Percentiles rank a stretch among this genome's conserved stretches.
These are phyloP conservation scores for Dactylella cylindrospora DNA, from an alignment of 2,329 filamentous ascomycete species.

Conservation along the genomic window DNA sequence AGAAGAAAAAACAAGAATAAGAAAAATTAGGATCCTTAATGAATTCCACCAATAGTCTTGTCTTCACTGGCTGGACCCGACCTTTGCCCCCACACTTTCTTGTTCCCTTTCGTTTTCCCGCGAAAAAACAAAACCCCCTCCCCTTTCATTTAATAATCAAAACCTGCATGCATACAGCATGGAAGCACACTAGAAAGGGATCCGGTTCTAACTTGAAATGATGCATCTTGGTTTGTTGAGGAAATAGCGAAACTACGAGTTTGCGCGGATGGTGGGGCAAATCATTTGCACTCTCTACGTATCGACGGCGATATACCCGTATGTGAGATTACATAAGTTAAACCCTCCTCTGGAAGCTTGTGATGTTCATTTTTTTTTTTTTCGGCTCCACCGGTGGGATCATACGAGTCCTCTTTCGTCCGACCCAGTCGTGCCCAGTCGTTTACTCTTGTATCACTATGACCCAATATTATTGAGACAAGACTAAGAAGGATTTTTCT, in stretches of 20 bases:
- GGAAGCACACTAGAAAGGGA: background rate
- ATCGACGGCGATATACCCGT: conserved; percentile 28
- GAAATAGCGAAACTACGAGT: conserved; percentile 65
- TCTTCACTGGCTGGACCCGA: background rate
- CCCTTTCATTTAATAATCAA: background rate
- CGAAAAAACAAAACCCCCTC: background rate
- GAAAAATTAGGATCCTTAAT: background rate
- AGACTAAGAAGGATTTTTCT: background rate
- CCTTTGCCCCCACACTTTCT: background rate
- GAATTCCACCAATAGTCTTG: conserved; percentile 3
- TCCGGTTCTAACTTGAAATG: background rate
- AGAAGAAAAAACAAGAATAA: too few relatives aligned
- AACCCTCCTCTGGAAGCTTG: background rate
- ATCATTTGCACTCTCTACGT: conserved; percentile 63
- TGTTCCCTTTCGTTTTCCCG: background rate
- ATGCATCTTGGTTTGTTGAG: conserved; percentile 5
- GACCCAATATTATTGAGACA: background rate
- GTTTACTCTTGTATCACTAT: background rate
- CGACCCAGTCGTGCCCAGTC: background rate
- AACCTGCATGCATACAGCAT: background rate
- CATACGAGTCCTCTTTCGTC: background rate
- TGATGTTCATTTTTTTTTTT: conserved; percentile 2
- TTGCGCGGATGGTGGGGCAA: conserved; percentile 90
- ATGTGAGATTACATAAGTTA: conserved; percentile 2
- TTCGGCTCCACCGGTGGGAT: conserved; percentile 3